A percentile compares a stretch with the other conserved stretches of the same genome.
Evolutionary conservation across 2,329 filamentous ascomycete species (phyloP).

Genomic region (Cytospora leucostoma): DNA sequence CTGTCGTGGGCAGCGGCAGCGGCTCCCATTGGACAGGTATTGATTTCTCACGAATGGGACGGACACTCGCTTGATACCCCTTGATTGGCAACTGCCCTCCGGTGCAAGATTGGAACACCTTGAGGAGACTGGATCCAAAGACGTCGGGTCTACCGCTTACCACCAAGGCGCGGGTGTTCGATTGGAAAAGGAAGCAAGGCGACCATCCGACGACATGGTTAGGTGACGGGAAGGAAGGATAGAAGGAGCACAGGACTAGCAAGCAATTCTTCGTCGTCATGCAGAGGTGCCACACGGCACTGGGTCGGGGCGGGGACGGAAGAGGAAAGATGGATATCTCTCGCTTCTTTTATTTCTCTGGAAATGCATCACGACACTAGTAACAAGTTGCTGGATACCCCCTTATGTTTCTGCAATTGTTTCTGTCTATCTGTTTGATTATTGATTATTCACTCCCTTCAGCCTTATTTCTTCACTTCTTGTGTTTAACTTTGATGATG

Average conservation of each 20-base stretch:
- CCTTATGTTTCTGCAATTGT: conserved; percentile 15
- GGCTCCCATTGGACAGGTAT: neutral
- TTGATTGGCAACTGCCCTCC: neutral
- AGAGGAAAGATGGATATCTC: conserved; percentile 2
- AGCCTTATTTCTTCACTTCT: conserved; percentile 20
- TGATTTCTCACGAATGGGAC: neutral
- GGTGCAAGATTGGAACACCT: neutral
- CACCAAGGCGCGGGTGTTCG: neutral
- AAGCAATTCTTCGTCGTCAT: conserved; percentile 12
- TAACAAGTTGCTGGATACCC: conserved; percentile 30
- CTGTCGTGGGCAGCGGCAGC: neutral
- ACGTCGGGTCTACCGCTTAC: neutral
- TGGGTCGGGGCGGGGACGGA: conserved; percentile 6
- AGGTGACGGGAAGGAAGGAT: neutral
- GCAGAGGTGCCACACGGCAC: conserved; percentile 20
- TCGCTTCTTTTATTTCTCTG: conserved; percentile 13
- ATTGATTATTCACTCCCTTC: conserved; percentile 7
- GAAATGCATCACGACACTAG: conserved; percentile 27
- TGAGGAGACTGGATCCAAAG: neutral
- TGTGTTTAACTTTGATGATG: conserved; percentile 24
- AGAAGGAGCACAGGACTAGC: neutral
- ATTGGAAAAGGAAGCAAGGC: neutral
- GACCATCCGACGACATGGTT: neutral
- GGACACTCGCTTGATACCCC: conserved; percentile 17
- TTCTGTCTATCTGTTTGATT: neutral